Percentiles rank a stretch among this genome's conserved stretches.
phyloP scores from a whole-genome alignment of 768 basidiomycete genomes.

The Epithele typhae region DNA sequence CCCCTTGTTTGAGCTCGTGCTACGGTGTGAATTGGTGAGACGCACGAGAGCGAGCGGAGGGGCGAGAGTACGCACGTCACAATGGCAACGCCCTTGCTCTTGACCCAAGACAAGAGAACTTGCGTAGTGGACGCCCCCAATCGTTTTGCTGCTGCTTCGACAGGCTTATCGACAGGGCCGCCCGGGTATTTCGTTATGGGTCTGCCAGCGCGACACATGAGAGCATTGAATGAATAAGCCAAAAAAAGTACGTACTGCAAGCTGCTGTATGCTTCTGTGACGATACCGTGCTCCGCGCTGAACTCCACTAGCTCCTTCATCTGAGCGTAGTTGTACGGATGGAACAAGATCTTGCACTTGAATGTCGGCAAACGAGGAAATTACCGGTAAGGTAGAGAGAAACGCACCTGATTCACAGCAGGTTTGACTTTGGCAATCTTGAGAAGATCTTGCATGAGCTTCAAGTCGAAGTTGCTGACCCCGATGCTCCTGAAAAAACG shows the following conservation, averaged over 20 bases:
- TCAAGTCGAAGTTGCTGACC: slow-evolving; percentile 62
- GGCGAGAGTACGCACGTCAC: slow-evolving; percentile 43
- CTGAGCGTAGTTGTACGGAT: slow-evolving; percentile 67
- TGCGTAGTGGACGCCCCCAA: slow-evolving; percentile 58
- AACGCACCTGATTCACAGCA: slow-evolving; percentile 65
- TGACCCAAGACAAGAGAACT: slow-evolving; percentile 66
- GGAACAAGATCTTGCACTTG: slow-evolving; percentile 52
- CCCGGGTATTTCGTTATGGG: slow-evolving; percentile 57
- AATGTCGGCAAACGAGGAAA: background rate
- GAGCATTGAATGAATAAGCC: background rate
- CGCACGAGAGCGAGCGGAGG: background rate
- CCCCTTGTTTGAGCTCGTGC: slow-evolving; percentile 56
- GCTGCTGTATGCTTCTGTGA: slow-evolving; percentile 62
- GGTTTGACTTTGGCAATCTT: slow-evolving; percentile 52
- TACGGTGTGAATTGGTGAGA: slow-evolving; percentile 23
- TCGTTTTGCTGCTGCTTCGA: slow-evolving; percentile 48
- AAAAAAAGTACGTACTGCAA: slow-evolving; percentile 40
- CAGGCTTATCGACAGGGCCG: slow-evolving; percentile 58
- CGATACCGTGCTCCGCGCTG: slow-evolving; percentile 52
- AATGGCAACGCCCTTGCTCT: slow-evolving; percentile 59
- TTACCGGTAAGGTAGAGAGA: background rate
- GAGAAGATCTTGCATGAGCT: slow-evolving; percentile 47
- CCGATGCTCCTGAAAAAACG: slow-evolving; percentile 54
- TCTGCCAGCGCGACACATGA: no score
- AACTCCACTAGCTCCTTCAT: slow-evolving; percentile 53